Conservation (phyloP, 225 moss, liverwort and hornwort species). For the Pseudoscleropodium purum region DNA sequence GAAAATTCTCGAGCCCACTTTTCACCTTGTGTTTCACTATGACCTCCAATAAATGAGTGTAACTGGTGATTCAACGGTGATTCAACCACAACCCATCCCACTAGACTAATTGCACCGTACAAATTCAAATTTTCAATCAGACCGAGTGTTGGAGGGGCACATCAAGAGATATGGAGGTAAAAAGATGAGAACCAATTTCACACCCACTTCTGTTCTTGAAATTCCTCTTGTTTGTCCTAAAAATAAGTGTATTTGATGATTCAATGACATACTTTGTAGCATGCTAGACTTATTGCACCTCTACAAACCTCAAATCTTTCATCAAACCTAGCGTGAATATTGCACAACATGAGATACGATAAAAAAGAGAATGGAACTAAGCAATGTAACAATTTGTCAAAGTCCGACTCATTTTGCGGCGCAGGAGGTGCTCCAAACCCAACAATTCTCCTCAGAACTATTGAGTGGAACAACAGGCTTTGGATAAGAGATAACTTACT, state of each 20-base stretch:
- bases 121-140: background rate
- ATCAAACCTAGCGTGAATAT: background rate
- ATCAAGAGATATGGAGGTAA: background rate
- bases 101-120: background rate
- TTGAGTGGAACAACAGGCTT: background rate
- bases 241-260: background rate
- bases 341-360: too few species aligned
- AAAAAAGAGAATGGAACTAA: background rate
- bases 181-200: background rate
- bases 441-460: background rate
- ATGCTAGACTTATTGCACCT: background rate
- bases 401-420: background rate
- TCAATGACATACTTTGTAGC: background rate
- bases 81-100: background rate
- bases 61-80: background rate
- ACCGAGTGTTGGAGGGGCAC: background rate
- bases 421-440: background rate
- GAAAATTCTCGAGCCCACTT: background rate
- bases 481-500: slow-evolving; percentile 43
- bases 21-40: background rate
- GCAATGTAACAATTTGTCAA: background rate
- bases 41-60: background rate
- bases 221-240: background rate
- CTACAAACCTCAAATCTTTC: background rate
- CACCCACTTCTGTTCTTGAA: too few species aligned